Base-by-base conservation (phyloP, 2,329 filamentous ascomycete species). In the Sporothrix humicola region DNA sequence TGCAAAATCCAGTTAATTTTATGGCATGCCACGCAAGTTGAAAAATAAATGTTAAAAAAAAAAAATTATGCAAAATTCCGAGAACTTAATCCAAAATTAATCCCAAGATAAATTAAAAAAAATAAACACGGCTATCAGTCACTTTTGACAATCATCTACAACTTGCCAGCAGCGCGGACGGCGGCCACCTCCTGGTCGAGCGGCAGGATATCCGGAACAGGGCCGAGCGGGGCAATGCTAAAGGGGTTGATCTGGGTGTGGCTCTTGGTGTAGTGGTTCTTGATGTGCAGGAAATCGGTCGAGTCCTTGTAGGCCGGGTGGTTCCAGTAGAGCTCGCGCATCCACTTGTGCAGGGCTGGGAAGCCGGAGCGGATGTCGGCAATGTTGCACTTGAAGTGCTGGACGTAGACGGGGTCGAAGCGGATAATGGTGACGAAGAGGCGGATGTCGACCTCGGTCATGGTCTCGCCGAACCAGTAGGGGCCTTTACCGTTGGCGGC, bases 261-360 rank as follows among this genome's bases (percentile, higher is more conserved):
- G 77, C 87, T 89, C 78, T 86, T 84, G 74, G 88, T 89, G 80
- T 89, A 89, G 81, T 91, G 89, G 81, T 85, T 92, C 88, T 97
- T 98, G 85, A 98, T 98, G 83, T 99, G 96, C 81, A 97, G 89
- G 81, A 97, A 97, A 82, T 98, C 89, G 26, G 95, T 97, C 75
- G 94, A 96, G 70, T 92, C 89, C 76, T 85, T 85, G 84, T 97
- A 98, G 2, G 93, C 94, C 0, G 90, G 85, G 31, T 90, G 81
- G 77, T 91, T 91, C 94, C 94, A 97, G 84, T 97, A 98, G 78
- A 97, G 83, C 79, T 91, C 87, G 72, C 93, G 87, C 83, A 97
- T 82, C 94, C 95, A 98, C 74, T 84, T 85, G 84, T 98, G 93
- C 74, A 97, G 83, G 69, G 87, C 85, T 42, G 95, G 95, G 81